Evolutionary conservation across 208 protist genomes (phyloP), one percentile per base, ranked within the genome.

Genomic region (Acanthamoeba triangularis): DNA sequence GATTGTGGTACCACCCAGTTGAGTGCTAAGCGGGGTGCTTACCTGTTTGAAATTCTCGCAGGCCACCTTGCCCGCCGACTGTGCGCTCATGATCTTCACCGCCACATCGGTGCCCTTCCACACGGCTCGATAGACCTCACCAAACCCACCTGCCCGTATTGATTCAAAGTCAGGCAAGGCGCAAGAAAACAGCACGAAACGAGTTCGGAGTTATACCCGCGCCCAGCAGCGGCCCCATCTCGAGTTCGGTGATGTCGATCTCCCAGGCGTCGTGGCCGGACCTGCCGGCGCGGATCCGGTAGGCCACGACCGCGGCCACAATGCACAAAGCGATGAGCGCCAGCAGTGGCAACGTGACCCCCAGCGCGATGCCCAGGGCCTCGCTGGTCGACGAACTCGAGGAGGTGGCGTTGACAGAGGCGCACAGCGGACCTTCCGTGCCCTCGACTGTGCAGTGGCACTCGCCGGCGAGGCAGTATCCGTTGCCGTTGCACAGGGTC

Each of bases 51-150:
- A 85, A 41, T 85, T 85, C 14, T 85, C 76, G n/a, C 44, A 49
- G n/a, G 76, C 76, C 20, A 20, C 54, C 76, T 35, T 85, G 8
- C 76, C 76, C 14, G 76, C 76, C 10, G 35, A 20, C 37, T 59
- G 35, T 5, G 47, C 37, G 44, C 47, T 85, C 76, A 85, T 85
- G 44, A 85, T 33, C 76, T 85, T 85, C 37, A 85, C 76, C 4
- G 76, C 76, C 41, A 85, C 76, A 35, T 85, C 76, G 11, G 76
- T 85, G 6, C 76, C 76, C 76, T 85, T 85, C 76, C 76, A 85
- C 35, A 85, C 76, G 18, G 76, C 37, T 2, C 76, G 35, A 35
- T 85, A 85, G 37, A 85, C 76, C 47, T 85, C 76, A 35, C 76
- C 76, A 23, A 85, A 85, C 8, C 76, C 76, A 35, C 76, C 76